A percentile compares a stretch with the other conserved stretches of the same genome.
phyloP scores from a whole-genome alignment of 305 asterid genomes.

The Stenogyne calaminthoides region DNA sequence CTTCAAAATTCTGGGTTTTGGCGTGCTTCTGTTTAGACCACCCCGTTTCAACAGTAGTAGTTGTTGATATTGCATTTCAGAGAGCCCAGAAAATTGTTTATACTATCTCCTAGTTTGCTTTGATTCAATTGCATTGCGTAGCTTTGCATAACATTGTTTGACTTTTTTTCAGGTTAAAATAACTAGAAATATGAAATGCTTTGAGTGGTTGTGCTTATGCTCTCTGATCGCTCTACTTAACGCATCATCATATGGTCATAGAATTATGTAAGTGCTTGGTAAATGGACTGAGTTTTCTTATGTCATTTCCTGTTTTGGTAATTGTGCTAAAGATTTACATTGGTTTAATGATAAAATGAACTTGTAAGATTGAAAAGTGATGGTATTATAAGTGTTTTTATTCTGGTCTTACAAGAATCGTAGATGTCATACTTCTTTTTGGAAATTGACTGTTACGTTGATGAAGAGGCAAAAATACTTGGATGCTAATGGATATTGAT shows the following conservation, averaged over 20 bases:
- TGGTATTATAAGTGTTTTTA: neutral
- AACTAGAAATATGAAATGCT: slow-evolving; percentile 36
- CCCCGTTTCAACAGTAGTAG: too few relatives aligned
- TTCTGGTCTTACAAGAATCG: neutral
- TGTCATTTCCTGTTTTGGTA: neutral
- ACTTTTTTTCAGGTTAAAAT: slow-evolving; percentile 20
- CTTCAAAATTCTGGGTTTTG: too few relatives aligned
- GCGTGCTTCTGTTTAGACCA: too few relatives aligned
- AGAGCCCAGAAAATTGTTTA: neutral
- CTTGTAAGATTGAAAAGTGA: neutral
- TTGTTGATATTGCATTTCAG: neutral
- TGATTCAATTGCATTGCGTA: neutral
- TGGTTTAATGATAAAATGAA: neutral
- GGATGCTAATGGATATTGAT: neutral
- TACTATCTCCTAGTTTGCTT: neutral
- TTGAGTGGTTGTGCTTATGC: slow-evolving; percentile 25
- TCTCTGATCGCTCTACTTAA: slow-evolving; percentile 28
- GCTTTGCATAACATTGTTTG: slow-evolving; percentile 7
- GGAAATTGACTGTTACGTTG: neutral
- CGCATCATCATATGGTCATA: slow-evolving; percentile 22
- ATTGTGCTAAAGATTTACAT: neutral
- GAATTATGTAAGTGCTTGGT: slow-evolving; percentile 41
- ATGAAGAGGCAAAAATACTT: neutral
- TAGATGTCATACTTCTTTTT: neutral
- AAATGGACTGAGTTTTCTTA: neutral